These are phyloP conservation scores for Albugo candida DNA, from an alignment of 352 stramenopile species.

Conservation along the genomic window DNA sequence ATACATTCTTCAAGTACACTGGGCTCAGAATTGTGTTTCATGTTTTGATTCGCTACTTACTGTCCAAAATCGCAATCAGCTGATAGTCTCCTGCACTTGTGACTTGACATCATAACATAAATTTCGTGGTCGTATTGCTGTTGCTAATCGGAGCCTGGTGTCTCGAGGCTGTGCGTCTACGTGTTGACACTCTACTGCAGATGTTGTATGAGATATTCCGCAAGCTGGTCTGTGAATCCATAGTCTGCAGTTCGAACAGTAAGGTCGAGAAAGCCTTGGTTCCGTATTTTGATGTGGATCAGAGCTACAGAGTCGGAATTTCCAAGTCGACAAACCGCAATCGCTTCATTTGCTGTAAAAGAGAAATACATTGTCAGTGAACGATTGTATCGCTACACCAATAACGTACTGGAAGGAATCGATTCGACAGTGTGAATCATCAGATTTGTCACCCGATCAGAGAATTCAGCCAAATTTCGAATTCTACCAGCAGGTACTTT, in stretches of 20 bases:
- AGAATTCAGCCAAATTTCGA: constrained; percentile 66
- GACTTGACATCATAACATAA: too few relatives aligned
- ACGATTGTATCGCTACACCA: background rate
- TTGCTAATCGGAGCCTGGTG: too few relatives aligned
- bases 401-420: constrained; percentile 61
- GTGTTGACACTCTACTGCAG: constrained; percentile 2
- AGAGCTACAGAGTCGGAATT: constrained; percentile 71
- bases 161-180: too few relatives aligned
- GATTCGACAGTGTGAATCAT: constrained; percentile 69
- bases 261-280: constrained; percentile 59
- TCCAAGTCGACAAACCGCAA: constrained; percentile 47
- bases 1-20: too few relatives aligned
- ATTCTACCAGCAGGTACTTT: constrained; percentile 69
- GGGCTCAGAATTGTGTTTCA: too few relatives aligned
- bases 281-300: constrained; percentile 76
- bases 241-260: constrained; percentile 73
- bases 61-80: too few relatives aligned
- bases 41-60: too few relatives aligned
- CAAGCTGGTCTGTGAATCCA: constrained; percentile 57
- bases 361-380: constrained; percentile 3
- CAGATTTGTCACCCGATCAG: constrained; percentile 54
- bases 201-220: constrained; percentile 3
- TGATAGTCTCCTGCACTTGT: too few relatives aligned
- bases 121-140: too few relatives aligned
- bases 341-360: constrained; percentile 67